A percentile compares a stretch with the other conserved stretches of the same genome.
These are phyloP conservation scores for Aeschynomene evenia DNA, from an alignment of 306 rosid genomes.

Conservation along the genomic window DNA sequence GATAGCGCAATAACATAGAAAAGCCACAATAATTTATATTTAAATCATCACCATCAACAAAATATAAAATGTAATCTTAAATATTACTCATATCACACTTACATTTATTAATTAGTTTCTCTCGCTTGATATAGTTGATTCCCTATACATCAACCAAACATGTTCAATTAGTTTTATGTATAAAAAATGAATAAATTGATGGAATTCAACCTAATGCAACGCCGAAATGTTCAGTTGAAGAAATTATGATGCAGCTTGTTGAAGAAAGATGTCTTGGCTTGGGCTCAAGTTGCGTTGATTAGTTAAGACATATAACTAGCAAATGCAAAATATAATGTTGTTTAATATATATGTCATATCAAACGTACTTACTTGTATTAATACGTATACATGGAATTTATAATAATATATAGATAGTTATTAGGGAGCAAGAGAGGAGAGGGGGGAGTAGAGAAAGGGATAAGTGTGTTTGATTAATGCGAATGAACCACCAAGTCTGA, in stretches of 20 bases:
- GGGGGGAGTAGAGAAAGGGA: constrained; percentile 43
- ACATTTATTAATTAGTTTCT: too few species aligned
- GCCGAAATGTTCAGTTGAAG: constrained; percentile 12
- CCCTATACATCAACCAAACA: too few species aligned
- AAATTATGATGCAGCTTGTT: constrained; percentile 15
- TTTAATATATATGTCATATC: constrained; percentile 33
- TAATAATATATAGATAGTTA: too few species aligned
- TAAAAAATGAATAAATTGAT: too few species aligned
- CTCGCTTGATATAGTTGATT: too few species aligned
- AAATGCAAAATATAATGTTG: constrained; percentile 18
- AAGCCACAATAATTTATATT: too few species aligned
- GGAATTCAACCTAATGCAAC: neutral
- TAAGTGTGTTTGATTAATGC: constrained; percentile 55
- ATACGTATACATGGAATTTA: constrained; percentile 34
- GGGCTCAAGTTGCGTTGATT: constrained; percentile 16
- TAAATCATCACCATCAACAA: too few species aligned
- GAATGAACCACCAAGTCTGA: constrained; percentile 74
- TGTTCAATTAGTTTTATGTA: too few species aligned
- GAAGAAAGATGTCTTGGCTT: constrained; percentile 21
- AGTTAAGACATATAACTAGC: constrained; percentile 20
- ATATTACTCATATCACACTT: too few species aligned
- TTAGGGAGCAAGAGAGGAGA: too few species aligned
- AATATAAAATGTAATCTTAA: too few species aligned
- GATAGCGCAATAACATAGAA: too few species aligned
- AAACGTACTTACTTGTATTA: constrained; percentile 33